These are phyloP conservation scores for Phalaenopsis equestris DNA, from an alignment of 106 monocot genomes.

Conservation along the genomic window DNA sequence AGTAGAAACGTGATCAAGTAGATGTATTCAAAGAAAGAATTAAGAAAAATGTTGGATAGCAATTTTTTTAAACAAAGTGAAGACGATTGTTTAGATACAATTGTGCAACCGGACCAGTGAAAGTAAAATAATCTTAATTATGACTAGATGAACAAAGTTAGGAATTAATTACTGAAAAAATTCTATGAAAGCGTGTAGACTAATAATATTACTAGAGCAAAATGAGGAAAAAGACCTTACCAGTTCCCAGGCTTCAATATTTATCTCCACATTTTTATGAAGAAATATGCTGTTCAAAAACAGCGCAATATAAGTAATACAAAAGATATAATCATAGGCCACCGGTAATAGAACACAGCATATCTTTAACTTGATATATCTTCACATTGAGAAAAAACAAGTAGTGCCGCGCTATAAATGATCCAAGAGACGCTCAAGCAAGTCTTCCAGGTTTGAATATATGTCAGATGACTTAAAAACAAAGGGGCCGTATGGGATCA, in stretches of 20 bases:
- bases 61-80: neutral
- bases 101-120: neutral
- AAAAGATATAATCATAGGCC: neutral
- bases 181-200: neutral
- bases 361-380: too few relatives aligned
- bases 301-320: neutral
- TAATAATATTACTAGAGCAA: neutral
- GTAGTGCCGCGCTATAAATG: neutral
- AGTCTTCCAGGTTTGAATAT: neutral
- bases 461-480: neutral
- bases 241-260: constrained; percentile 60
- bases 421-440: neutral
- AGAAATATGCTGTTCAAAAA: constrained; percentile 30
- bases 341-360: neutral
- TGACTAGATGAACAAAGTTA: neutral
- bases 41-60: neutral
- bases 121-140: neutral
- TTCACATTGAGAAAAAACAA: neutral
- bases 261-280: constrained; percentile 11
- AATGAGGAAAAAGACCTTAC: constrained; percentile 19
- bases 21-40: neutral
- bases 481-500: too few relatives aligned
- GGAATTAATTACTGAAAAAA: neutral
- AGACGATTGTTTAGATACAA: neutral
- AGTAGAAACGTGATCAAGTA: neutral